Evolutionary conservation across 129 eudicot species (phyloP).

Genomic region (Ambrosia trifida): DNA sequence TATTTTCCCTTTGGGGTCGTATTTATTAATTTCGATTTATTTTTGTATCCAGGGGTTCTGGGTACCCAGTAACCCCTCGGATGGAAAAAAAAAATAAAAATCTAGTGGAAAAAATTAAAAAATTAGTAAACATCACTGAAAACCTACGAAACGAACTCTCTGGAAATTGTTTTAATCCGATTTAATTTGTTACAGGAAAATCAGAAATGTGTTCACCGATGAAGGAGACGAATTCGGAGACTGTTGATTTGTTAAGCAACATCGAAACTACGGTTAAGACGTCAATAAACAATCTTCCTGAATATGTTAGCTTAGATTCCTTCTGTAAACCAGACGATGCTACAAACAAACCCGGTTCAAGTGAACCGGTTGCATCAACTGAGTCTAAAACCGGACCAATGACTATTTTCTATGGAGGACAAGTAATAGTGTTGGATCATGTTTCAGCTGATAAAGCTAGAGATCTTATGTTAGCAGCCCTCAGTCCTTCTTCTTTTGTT

Average conservation of each 20-base stretch:
- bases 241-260: constrained; percentile 30
- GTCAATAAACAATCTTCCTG: constrained; percentile 26
- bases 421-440: constrained; percentile 55
- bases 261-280: constrained; percentile 18
- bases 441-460: constrained; percentile 48
- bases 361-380: constrained; percentile 5
- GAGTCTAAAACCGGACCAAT: constrained; percentile 39
- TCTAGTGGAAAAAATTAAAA: no score
- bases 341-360: constrained; percentile 20
- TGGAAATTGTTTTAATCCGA: no score
- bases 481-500: constrained; percentile 4
- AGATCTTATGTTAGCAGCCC: constrained; percentile 47
- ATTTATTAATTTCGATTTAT: no score
- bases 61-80: no score
- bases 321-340: constrained; percentile 3
- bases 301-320: constrained; percentile 14
- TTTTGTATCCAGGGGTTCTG: no score
- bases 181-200: constrained; percentile 38
- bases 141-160: no score
- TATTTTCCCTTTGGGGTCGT: no score
- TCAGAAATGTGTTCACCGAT: constrained; percentile 10
- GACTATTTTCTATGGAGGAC: constrained; percentile 67
- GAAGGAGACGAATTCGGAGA: not conserved
- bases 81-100: no score
- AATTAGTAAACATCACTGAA: no score